phyloP scores from a whole-genome alignment of 1,139 yeast species.

The Suhomyces atakaporum region DNA sequence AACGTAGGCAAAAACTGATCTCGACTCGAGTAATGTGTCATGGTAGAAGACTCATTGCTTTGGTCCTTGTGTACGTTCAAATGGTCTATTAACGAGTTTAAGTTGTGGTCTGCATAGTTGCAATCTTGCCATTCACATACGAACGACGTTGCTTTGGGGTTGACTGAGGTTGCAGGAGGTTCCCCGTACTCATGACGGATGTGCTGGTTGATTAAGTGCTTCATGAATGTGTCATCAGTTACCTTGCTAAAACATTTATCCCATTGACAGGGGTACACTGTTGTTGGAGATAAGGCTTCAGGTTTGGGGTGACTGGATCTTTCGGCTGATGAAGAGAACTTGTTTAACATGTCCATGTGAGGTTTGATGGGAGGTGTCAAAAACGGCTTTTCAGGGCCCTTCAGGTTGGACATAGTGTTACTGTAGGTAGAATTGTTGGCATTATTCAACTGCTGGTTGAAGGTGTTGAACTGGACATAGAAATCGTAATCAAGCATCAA shows the following conservation, averaged over 20 bases:
- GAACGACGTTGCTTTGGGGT: conserved; percentile 21
- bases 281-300: conserved; percentile 3
- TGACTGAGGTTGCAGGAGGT: conserved; percentile 9
- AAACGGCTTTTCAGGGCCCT: not conserved
- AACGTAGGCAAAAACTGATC: conserved; percentile 11
- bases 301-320: not conserved
- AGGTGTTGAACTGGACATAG: conserved; percentile 44
- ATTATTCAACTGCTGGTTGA: conserved; percentile 23
- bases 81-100: conserved; percentile 59
- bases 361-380: conserved; percentile 4
- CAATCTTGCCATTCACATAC: conserved; percentile 80
- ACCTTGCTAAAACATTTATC: conserved; percentile 49
- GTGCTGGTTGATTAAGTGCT: conserved; percentile 63
- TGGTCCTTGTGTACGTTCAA: conserved; percentile 51
- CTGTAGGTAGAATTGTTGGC: not conserved
- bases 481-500: conserved; percentile 44
- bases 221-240: conserved; percentile 48
- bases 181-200: conserved; percentile 33
- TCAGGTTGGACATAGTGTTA: not conserved
- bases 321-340: conserved; percentile 6
- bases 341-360: conserved; percentile 2
- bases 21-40: not conserved
- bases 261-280: conserved; percentile 52
- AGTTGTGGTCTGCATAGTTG: conserved; percentile 52
- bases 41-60: conserved; percentile 8